These are phyloP conservation scores for Tulasnella sp. DNA, from an alignment of 768 basidiomycete genomes.

Conservation along the genomic window DNA sequence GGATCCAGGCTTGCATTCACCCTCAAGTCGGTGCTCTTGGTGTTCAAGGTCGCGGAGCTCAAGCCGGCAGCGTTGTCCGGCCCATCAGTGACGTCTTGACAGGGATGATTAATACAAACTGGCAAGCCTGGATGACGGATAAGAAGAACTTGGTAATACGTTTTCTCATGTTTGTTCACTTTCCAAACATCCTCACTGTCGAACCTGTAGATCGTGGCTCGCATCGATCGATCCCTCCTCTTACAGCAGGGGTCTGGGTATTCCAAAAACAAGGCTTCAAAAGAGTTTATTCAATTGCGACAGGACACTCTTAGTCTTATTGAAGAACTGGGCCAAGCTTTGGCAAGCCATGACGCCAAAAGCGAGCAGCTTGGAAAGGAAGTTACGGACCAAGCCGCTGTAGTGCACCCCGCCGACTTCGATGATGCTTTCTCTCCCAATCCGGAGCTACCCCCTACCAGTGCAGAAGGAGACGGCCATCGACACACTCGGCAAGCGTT, in stretches of 20 bases:
- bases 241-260: slow-evolving; percentile 56
- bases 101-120: slow-evolving; percentile 76
- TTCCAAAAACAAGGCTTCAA: slow-evolving; percentile 56
- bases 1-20: slow-evolving; percentile 75
- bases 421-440: slow-evolving; percentile 27
- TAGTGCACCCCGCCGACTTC: slow-evolving; percentile 7
- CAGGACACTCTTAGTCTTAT: slow-evolving; percentile 58
- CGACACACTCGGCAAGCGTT: slow-evolving; percentile 55
- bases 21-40: slow-evolving; percentile 83
- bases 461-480: slow-evolving; percentile 55
- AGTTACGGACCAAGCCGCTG: slow-evolving; percentile 41
- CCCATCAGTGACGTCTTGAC: slow-evolving; percentile 79
- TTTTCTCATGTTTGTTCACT: slow-evolving; percentile 9
- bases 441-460: not conserved
- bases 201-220: slow-evolving; percentile 55
- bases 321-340: slow-evolving; percentile 55
- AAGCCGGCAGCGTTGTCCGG: slow-evolving; percentile 58
- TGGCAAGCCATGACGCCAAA: slow-evolving; percentile 58
- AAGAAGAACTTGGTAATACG: slow-evolving; percentile 62
- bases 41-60: slow-evolving; percentile 49
- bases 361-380: slow-evolving; percentile 58
- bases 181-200: slow-evolving; percentile 8
- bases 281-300: slow-evolving; percentile 60
- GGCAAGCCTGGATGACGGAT: slow-evolving; percentile 70
- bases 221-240: slow-evolving; percentile 63